Base-by-base conservation (phyloP, 352 stramenopile species). In the Phytophthora europaea region DNA sequence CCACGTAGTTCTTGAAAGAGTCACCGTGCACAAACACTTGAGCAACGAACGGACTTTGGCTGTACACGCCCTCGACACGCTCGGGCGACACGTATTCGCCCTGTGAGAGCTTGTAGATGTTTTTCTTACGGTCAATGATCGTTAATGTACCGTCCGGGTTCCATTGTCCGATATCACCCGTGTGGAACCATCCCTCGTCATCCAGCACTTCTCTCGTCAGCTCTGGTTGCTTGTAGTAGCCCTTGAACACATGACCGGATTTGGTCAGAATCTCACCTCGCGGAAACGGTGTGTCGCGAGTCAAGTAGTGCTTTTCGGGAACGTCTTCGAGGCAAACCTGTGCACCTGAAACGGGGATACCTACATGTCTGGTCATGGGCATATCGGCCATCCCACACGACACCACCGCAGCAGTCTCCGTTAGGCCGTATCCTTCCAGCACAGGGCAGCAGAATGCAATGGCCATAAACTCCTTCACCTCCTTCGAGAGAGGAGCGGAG, bases 11-110 rank as follows among this genome's bases (percentile, higher is more conserved):
- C 78, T 98, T 87, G 50, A 98, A 90, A 1, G 92, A 98, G 78
- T 99, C 96, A 15, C 97, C 96, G 73, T 98, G 89, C 5, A 99
- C 90, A 72, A 98, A 99, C 34, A 86, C 85, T 84, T 98, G 93
- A 18, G 82, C 92, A 52, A 99, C 93, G 73, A 98, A 98, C 1
- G 75, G 75, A 56, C 76, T 94, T 65, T 97, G 97, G 53, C 75
- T 73, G 66, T 98, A 98, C 15, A 96, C 85, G 70, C 96, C 97
- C 75, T 99, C 97, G 69, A 99, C 92, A 78, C 98, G 98, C 76
- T 99, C 97, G 10, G 97, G 79, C 1, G 97, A 95, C 33, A 99
- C 87, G 76, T 99, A 99, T 79, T 99, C 97, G 33, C 96, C 97
- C 74, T 97, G 87, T 22, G 89, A 80, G 20, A 97, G 83, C 81